Conservation (phyloP, 495 filamentous ascomycete species). For the Tuber borchii region DNA sequence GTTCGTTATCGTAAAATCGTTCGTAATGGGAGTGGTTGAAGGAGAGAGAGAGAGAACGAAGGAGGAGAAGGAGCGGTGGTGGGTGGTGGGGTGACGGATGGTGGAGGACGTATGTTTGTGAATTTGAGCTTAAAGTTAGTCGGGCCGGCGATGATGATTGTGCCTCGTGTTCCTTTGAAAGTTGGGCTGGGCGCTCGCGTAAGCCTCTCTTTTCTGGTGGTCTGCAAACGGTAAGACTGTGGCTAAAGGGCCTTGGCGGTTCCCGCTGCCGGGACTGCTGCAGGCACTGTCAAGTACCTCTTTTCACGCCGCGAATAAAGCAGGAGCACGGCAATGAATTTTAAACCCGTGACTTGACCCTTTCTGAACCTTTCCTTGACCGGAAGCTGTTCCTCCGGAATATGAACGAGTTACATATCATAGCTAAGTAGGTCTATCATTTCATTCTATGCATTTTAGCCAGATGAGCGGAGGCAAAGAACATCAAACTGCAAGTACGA, state of each 20-base stretch:
- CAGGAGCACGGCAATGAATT: neutral
- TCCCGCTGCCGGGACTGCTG: neutral
- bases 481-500: neutral
- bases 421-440: neutral
- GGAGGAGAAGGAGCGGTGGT: neutral
- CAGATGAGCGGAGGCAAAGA: neutral
- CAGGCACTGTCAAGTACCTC: neutral
- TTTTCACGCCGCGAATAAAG: neutral
- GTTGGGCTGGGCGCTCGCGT: neutral
- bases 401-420: neutral
- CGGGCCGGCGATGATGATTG: neutral
- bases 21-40: neutral
- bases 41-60: neutral
- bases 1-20: neutral
- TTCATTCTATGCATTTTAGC: neutral
- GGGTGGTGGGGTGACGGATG: neutral
- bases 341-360: neutral
- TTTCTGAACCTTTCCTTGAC: neutral
- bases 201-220: neutral
- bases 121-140: neutral
- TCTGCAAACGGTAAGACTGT: neutral
- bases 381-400: neutral
- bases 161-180: neutral
- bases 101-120: neutral
- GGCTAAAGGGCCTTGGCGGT: neutral